A percentile compares a stretch with the other conserved stretches of the same genome.
Evolutionary conservation across 768 basidiomycete species (phyloP).

Genomic region (Clavaria fumosa): DNA sequence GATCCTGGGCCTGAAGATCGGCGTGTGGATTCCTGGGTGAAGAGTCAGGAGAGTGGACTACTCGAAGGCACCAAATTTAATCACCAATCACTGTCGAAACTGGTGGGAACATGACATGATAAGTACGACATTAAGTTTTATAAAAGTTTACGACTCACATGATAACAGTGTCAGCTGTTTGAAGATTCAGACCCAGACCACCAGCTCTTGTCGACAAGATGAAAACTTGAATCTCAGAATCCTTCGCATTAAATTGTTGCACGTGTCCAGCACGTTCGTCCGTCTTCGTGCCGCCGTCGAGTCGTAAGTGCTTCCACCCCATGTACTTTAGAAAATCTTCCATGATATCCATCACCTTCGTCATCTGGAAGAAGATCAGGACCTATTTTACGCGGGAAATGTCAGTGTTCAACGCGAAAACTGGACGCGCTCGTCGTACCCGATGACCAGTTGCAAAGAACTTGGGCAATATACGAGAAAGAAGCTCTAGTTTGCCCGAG

Average conservation of each 20-base stretch:
- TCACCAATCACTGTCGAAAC: conserved; percentile 68
- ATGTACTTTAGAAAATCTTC: conserved; percentile 86
- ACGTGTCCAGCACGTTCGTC: conserved; percentile 86
- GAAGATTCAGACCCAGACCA: conserved; percentile 87
- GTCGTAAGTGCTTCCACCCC: conserved; percentile 74
- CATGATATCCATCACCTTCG: conserved; percentile 97
- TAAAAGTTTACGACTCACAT: conserved; percentile 38
- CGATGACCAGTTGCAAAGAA: conserved; percentile 87
- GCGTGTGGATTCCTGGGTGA: conserved; percentile 83
- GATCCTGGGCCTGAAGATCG: conserved; percentile 98
- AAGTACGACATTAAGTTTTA: no score
- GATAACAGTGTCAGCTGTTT: conserved; percentile 93
- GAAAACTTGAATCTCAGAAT: conserved; percentile 82
- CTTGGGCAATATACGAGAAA: conserved; percentile 86
- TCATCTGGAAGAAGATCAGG: conserved; percentile 99
- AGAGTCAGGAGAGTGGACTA: not conserved
- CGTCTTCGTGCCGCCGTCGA: conserved; percentile 95
- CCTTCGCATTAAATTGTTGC: conserved; percentile 74
- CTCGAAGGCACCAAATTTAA: conserved; percentile 3
- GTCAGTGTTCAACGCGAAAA: no score
- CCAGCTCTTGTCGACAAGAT: conserved; percentile 89
- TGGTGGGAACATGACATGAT: conserved; percentile 20
- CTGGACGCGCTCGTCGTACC: no score
- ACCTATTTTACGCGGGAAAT: conserved; percentile 32
- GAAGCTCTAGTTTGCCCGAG: conserved; percentile 87